A percentile compares a stretch with the other conserved stretches of the same genome.
phyloP scores from a whole-genome alignment of 75 land plant species.

The Selaginella tamariscina region DNA sequence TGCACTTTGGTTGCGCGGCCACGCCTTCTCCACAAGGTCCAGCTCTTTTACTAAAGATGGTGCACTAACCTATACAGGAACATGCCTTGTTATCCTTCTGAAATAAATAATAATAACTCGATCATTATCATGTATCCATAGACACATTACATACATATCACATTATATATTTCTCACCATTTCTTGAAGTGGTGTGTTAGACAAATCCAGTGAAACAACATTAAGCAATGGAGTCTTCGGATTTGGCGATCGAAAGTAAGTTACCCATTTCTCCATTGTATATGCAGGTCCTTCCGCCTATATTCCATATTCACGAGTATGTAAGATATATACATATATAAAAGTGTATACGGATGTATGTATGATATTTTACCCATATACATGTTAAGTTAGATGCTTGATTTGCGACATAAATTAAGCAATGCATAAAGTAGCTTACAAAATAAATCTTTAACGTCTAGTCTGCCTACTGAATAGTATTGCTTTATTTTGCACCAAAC shows the following conservation, averaged over 20 bases:
- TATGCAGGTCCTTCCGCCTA: constrained; percentile 33
- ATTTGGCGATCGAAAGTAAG: constrained; percentile 24
- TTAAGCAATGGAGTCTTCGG: constrained; percentile 28
- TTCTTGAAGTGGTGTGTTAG: constrained; percentile 24
- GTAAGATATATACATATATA: background rate
- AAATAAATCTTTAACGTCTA: too few species aligned
- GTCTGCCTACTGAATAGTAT: too few species aligned
- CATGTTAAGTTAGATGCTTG: background rate
- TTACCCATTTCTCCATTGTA: constrained; percentile 26
- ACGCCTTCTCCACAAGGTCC: constrained; percentile 27
- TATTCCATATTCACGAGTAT: background rate
- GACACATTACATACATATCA: too few species aligned
- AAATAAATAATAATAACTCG: background rate
- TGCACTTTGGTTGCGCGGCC: constrained; percentile 19
- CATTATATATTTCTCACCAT: constrained; percentile 15
- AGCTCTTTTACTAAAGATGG: constrained; percentile 27
- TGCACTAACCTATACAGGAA: constrained; percentile 22
- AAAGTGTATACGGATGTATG: background rate
- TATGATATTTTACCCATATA: background rate
- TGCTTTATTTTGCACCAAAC: too few species aligned
- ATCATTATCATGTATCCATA: too few species aligned
- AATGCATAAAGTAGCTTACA: too few species aligned
- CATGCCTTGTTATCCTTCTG: constrained; percentile 1
- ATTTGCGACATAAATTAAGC: too few species aligned
- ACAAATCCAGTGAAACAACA: constrained; percentile 27